These are phyloP conservation scores for Graphilbum ipis-grandicollis DNA, from an alignment of 2,329 filamentous ascomycete genomes.

Conservation along the genomic window DNA sequence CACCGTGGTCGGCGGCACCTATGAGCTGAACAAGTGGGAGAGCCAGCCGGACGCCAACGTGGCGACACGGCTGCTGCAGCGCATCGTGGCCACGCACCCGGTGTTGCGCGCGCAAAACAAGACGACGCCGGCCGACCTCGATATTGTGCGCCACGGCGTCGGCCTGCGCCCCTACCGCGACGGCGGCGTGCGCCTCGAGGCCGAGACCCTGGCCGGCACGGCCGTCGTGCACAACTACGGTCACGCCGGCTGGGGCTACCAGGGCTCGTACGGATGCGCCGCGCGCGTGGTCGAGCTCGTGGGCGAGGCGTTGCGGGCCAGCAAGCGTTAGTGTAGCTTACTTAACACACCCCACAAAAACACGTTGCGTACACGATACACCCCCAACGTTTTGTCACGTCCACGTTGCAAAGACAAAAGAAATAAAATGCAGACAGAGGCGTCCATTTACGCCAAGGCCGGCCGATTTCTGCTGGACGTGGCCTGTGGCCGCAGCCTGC, in stretches of 20 bases:
- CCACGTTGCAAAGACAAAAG: no score
- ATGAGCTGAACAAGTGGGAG: conserved; percentile 68
- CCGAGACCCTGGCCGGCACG: conserved; percentile 34
- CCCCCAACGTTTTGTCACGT: no score
- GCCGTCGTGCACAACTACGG: conserved; percentile 67
- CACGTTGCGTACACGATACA: no score
- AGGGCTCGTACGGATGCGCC: conserved; percentile 53
- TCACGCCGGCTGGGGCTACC: conserved; percentile 63
- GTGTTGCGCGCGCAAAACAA: conserved; percentile 41
- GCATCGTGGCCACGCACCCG: conserved; percentile 49
- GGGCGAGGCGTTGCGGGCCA: conserved; percentile 31
- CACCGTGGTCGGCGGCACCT: conserved; percentile 72
- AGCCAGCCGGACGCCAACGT: conserved; percentile 60
- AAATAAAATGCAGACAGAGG: no score
- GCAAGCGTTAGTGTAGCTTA: neutral
- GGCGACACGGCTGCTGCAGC: conserved; percentile 70
- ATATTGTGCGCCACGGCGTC: conserved; percentile 65
- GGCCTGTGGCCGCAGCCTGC: conserved; percentile 27
- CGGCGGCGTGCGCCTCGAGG: conserved; percentile 60
- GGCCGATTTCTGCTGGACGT: conserved; percentile 21
- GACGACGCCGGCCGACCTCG: conserved; percentile 55
- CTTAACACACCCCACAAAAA: no score
- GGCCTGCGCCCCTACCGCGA: conserved; percentile 61
- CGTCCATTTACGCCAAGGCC: conserved; percentile 11
- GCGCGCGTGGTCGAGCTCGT: conserved; percentile 49